Base-by-base conservation (phyloP, 2,329 filamentous ascomycete species). In the Colletotrichum sp. region DNA sequence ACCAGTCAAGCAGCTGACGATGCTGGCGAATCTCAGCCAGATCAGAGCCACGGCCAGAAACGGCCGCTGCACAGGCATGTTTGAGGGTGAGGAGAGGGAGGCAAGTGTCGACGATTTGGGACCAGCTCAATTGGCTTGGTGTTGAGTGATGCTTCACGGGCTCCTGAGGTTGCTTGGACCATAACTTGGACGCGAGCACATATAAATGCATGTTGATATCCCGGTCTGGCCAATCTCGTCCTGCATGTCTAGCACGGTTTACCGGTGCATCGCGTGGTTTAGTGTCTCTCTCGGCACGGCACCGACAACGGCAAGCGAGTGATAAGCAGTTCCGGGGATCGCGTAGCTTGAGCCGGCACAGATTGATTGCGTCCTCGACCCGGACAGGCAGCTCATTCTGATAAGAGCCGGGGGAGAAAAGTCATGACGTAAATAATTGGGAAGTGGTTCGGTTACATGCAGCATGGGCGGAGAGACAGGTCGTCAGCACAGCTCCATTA, bases 371-470 rank as follows among this genome's bases (percentile, higher is more conserved):
- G 24, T 52, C 9, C 36, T 36, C n/a, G 10, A 24, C 70, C 74
- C 36, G 65, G 70, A 69, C 18, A 68, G 70, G 74, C 74, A 74
- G 74, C 74, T 76, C 71, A 30, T 32, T 52, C 18, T 26, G 74
- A 76, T 74, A 65, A 73, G 59, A 16, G 12, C 18, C n/a, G 39
- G 24, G n/a, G 24, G 21, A 12, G 28, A 36, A 69, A 28, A 69
- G 74, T 76, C 74, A 69, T 76, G 74, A 76, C 74, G 74, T 76
- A 65, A 48, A 43, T 15, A 15, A 28, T 48, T 21, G 26, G 13
- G 26, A 21, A 36, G 21, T 39, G 39, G 32, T 9, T 18, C 59
- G 43, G 16, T 63, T 55, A 30, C 71, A 57, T 52, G 70, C 55
- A 48, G 39, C 57, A n/a, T 28, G n/a, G 7, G 69, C 63, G 55